Conservation (phyloP, 2,329 filamentous ascomycete species). For the Colletotrichum chrysophilum region DNA sequence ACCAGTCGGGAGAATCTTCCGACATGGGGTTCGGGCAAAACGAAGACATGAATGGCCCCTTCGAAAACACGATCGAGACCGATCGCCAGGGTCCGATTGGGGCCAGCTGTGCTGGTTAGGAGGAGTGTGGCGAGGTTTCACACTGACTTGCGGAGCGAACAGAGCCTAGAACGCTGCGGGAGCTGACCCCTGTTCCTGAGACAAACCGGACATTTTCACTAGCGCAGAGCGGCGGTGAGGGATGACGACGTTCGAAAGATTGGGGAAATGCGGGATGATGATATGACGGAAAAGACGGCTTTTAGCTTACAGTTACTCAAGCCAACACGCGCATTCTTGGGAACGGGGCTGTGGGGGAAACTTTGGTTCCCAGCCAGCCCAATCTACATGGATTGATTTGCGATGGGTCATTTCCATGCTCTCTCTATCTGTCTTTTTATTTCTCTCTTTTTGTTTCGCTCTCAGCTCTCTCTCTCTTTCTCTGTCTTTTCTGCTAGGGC, state of each 20-base stretch:
- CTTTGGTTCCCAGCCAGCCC: not conserved
- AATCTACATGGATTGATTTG: not conserved
- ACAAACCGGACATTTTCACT: constrained; percentile 1
- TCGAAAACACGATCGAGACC: not conserved
- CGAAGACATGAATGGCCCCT: not conserved
- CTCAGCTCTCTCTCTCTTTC: not conserved
- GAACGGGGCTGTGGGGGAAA: not conserved
- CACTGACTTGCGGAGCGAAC: not conserved
- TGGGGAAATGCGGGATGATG: constrained; percentile 19
- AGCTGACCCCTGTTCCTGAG: constrained; percentile 9
- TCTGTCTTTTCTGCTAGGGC: not conserved
- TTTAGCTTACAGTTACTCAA: not conserved
- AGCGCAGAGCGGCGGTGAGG: constrained; percentile 13
- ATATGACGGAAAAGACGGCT: constrained; percentile 11
- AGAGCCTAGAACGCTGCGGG: not conserved
- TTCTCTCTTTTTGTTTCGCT: not conserved
- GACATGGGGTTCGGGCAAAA: constrained; percentile 3
- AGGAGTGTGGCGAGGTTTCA: not conserved
- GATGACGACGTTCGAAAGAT: not conserved
- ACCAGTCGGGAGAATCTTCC: not conserved
- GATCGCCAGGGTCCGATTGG: constrained; percentile 14
- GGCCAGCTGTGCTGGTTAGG: not conserved
- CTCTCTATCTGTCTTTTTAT: not conserved
- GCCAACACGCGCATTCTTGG: not conserved
- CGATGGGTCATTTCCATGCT: not conserved